These are phyloP conservation scores for Barnettozyma wickerhamii DNA, from an alignment of 805 yeast genomes.

Conservation along the genomic window DNA sequence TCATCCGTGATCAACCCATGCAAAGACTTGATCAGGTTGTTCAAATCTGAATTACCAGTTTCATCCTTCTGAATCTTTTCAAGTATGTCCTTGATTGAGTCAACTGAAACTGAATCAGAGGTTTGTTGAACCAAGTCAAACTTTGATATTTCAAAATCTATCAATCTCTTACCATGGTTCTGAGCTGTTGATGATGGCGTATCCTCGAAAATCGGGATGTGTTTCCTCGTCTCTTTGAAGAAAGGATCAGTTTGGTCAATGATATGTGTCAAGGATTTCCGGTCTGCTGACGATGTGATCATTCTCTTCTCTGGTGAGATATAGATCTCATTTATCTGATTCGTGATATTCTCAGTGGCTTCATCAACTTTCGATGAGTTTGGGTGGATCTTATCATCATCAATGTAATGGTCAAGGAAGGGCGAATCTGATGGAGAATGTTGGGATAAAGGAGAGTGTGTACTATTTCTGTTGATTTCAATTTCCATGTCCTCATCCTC, in stretches of 20 bases:
- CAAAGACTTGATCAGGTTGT: conserved; percentile 16
- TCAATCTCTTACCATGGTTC: conserved; percentile 11
- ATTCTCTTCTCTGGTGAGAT: conserved; percentile 23
- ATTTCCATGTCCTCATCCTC: conserved; percentile 5
- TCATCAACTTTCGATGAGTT: conserved; percentile 18
- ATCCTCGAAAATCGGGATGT: conserved; percentile 25
- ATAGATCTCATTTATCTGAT: conserved; percentile 18
- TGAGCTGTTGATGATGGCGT: conserved; percentile 2
- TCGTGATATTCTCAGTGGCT: conserved; percentile 18
- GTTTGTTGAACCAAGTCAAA: conserved; percentile 6
- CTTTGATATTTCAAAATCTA: conserved; percentile 17
- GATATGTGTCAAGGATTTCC: conserved; percentile 17
- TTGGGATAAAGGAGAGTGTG: conserved; percentile 6
- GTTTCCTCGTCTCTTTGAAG: conserved; percentile 16
- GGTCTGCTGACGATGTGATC: conserved; percentile 9
- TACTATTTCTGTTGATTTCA: neutral
- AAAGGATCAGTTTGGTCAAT: conserved; percentile 23
- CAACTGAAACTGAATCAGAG: conserved; percentile 10
- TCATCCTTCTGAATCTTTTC: conserved; percentile 15
- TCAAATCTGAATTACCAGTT: conserved; percentile 12
- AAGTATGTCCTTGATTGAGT: conserved; percentile 7
- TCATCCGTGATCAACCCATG: conserved; percentile 13
- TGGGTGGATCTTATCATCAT: conserved; percentile 11
- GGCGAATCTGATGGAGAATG: conserved; percentile 16
- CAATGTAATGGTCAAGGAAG: conserved; percentile 18